Evolutionary conservation across 768 basidiomycete genomes (phyloP), one percentile per base, ranked within the genome.

Genomic region (Infundibulicybe gibba): DNA sequence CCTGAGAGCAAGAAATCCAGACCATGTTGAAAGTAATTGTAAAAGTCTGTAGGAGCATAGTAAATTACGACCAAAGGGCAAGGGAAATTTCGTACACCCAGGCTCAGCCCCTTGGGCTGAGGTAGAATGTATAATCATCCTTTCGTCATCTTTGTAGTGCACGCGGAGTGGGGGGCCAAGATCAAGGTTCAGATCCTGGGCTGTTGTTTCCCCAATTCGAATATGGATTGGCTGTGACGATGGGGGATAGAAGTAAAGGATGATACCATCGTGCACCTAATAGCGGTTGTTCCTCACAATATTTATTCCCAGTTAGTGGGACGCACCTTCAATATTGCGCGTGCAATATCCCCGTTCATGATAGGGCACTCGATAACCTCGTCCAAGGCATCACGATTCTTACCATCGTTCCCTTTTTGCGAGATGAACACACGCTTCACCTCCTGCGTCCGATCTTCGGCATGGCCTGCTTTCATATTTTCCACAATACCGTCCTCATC

Each of bases 21-120:
- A 1, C 93, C 93, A 57, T 92, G 83, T 54, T 93, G 87, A 54
- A 94, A 92, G 59, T 97, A 97, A 58, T 94, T 95, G 65, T 89
- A 92, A 61, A 93, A 92, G 63, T 92, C 90, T 91, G 50, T 19
- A 12, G 2, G 34, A 42, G 40, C n/a, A 33, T 47, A 48, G 32
- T 47, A 16, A 45, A 34, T 20, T 34, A 3, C 14, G 16, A 38
- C 13, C 16, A 34, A 16, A 17, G 25, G 17, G 31, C 13, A 40
- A n/a, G 17, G 20, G n/a, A 21, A 44, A 51, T 70, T 49, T 25
- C 25, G 25, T 54, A 76, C 81, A 78, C 51, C 79, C 73, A 54
- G 72, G 68, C 35, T 79, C 77, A 43, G 72, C 68, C 44, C 71
- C 74, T 19, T 68, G 70, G n/a, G 80, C 76, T 12, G 66, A 58